Percentiles rank a stretch among this genome's conserved stretches.
Evolutionary conservation across 2,329 filamentous ascomycete genomes (phyloP).

Genomic region (Colletotrichum karsti): DNA sequence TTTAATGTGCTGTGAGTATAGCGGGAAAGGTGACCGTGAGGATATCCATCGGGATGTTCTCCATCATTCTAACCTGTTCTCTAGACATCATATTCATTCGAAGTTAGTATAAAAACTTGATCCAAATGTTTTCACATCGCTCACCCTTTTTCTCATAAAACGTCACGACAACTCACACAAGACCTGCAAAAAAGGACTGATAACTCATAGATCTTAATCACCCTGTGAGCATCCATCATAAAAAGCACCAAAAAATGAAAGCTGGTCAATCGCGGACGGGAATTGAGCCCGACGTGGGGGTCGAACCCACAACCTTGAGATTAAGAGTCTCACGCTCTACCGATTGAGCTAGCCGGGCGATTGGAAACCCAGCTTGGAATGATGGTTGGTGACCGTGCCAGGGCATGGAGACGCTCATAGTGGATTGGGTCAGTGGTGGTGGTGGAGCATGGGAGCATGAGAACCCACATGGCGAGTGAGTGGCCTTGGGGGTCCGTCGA

Average conservation of each 20-base stretch:
- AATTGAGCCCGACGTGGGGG: conserved; percentile 29
- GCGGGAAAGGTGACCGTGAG: too few relatives aligned
- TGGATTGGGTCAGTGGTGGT: not conserved
- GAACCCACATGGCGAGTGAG: not conserved
- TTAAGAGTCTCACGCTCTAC: conserved; percentile 80
- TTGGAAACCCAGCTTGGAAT: conserved; percentile 3
- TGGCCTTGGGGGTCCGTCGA: not conserved
- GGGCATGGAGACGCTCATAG: not conserved
- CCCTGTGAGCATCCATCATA: not conserved
- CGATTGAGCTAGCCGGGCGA: conserved; percentile 72
- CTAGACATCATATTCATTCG: too few relatives aligned
- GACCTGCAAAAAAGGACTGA: too few relatives aligned
- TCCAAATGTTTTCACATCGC: too few relatives aligned
- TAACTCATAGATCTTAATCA: too few relatives aligned
- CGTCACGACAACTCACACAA: too few relatives aligned
- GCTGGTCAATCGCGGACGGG: conserved; percentile 21
- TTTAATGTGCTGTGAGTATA: too few relatives aligned
- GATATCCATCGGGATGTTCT: too few relatives aligned
- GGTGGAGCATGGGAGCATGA: not conserved
- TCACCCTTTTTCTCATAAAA: too few relatives aligned
- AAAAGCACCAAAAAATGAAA: not conserved
- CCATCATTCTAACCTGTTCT: too few relatives aligned
- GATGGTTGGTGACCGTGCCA: not conserved
- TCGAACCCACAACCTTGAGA: conserved; percentile 67
- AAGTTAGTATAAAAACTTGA: too few relatives aligned